These are phyloP conservation scores for Stentor roeselii DNA, from an alignment of 73 alveolate genomes.

Conservation along the genomic window DNA sequence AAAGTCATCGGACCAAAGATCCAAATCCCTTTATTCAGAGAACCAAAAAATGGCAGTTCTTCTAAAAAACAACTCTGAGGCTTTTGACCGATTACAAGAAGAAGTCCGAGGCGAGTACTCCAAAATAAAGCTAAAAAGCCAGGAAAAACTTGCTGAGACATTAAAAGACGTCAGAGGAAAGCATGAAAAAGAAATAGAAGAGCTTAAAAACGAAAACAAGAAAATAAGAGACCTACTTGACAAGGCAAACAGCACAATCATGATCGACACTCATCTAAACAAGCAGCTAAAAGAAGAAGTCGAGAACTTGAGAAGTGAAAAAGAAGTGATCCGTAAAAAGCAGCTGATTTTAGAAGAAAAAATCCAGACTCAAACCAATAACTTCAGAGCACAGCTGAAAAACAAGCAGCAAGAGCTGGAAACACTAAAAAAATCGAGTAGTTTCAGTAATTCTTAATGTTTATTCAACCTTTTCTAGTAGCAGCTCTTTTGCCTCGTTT, in stretches of 20 bases:
- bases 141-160: neutral
- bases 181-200: constrained; percentile 9
- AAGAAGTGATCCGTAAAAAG: neutral
- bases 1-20: too few relatives aligned
- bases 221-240: neutral
- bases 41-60: neutral
- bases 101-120: neutral
- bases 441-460: too few relatives aligned
- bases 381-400: neutral
- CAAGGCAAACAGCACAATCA: neutral
- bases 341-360: neutral
- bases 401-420: neutral
- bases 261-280: neutral
- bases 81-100: neutral
- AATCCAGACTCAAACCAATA: neutral
- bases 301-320: neutral
- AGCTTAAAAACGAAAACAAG: too few relatives aligned
- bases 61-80: constrained; percentile 9
- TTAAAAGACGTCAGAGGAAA: neutral
- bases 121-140: neutral
- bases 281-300: neutral
- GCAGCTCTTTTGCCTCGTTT: constrained; percentile 93
- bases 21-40: neutral
- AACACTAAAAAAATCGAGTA: neutral
- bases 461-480: too few relatives aligned